These are phyloP conservation scores for Hebeloma cylindrosporum DNA, from an alignment of 768 basidiomycete species.

Conservation along the genomic window DNA sequence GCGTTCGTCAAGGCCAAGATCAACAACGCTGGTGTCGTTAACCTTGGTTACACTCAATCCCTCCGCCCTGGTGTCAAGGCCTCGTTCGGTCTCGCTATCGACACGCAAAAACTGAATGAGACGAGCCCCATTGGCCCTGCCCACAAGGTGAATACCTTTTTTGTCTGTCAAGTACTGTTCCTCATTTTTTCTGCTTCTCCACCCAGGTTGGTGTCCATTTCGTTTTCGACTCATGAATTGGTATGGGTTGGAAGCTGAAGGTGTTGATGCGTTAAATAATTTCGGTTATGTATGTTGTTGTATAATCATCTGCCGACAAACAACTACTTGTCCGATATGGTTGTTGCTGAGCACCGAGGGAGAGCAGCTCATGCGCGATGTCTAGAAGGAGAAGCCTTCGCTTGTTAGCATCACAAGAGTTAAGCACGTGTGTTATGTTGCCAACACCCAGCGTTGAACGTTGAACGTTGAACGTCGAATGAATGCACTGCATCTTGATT, in stretches of 20 bases:
- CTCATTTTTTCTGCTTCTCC: background rate
- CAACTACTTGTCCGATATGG: too few species aligned
- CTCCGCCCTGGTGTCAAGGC: slow-evolving; percentile 94
- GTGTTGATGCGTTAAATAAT: slow-evolving; percentile 30
- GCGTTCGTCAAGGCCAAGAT: slow-evolving; percentile 98
- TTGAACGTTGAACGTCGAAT: too few species aligned
- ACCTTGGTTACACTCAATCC: slow-evolving; percentile 90
- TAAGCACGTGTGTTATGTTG: too few species aligned
- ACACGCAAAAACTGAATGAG: slow-evolving; percentile 90
- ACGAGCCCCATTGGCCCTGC: slow-evolving; percentile 58
- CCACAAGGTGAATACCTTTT: slow-evolving; percentile 60
- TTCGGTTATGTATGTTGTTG: background rate
- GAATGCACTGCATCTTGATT: too few species aligned
- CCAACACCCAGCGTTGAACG: too few species aligned
- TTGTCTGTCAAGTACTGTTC: background rate
- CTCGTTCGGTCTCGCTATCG: slow-evolving; percentile 91
- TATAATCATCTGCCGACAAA: too few species aligned
- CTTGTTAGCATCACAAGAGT: too few species aligned
- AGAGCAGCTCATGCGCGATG: too few species aligned
- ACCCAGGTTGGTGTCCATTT: slow-evolving; percentile 68
- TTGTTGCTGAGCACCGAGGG: too few species aligned
- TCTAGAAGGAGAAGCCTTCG: too few species aligned
- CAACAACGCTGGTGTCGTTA: slow-evolving; percentile 92
- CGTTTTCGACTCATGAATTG: slow-evolving; percentile 66
- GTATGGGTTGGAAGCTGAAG: slow-evolving; percentile 33